A percentile compares a stretch with the other conserved stretches of the same genome.
Conservation (phyloP, 176 grass and related monocot species). For the Aegilops sharonensis region DNA sequence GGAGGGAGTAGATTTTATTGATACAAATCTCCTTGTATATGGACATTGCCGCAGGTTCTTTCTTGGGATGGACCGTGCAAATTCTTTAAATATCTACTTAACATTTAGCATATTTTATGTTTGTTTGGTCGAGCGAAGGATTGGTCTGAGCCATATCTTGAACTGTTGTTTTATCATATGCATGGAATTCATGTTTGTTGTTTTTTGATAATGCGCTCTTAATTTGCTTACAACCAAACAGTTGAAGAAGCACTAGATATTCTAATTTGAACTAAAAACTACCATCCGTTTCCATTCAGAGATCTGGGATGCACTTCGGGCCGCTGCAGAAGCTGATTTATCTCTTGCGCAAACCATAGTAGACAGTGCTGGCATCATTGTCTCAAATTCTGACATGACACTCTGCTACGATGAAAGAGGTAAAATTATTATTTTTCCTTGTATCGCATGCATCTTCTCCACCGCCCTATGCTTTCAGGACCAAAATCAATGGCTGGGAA, state of each 20-base stretch:
- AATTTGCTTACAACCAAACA: neutral
- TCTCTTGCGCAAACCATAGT: constrained; percentile 83
- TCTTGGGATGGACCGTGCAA: neutral
- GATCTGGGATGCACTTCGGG: constrained; percentile 95
- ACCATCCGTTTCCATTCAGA: constrained; percentile 41
- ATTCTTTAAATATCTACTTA: neutral
- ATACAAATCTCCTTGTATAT: neutral
- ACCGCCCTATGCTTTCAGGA: neutral
- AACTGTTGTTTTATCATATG: neutral
- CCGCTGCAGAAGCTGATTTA: constrained; percentile 77
- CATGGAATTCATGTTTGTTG: neutral
- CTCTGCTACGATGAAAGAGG: constrained; percentile 92
- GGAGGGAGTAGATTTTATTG: neutral
- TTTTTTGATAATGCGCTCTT: neutral
- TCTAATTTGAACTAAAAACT: constrained; percentile 15
- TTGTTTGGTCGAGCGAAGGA: neutral
- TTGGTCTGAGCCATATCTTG: neutral
- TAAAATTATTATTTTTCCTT: neutral
- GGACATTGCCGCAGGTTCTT: neutral
- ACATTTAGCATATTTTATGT: neutral
- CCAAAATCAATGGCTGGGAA: constrained; percentile 2
- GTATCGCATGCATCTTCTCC: neutral
- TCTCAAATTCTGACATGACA: constrained; percentile 88
- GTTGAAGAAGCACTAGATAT: neutral
- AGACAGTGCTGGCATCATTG: constrained; percentile 83